Base-by-base conservation (phyloP, 257 asterid genomes). In the Forsythia viridissima region DNA sequence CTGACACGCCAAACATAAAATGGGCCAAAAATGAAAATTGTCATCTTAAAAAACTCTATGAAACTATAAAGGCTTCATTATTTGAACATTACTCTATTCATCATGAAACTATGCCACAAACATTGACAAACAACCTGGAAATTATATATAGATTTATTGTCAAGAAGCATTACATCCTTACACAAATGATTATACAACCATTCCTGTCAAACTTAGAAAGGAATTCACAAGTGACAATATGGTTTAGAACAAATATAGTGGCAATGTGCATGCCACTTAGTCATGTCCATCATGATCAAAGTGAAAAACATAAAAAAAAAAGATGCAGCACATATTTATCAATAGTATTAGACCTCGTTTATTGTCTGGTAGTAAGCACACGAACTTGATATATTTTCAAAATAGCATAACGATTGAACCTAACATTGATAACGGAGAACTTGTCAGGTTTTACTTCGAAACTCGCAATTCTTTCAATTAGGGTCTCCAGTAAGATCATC, bases 381-480 rank as follows among this genome's bases (percentile, higher is more conserved):
- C 59, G 59, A 68, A 80, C 61, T 67, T 34, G 48, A 65, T 73
- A 30, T 61, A 63, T 77, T 39, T 37, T 59, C 66, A 44, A 59
- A 75, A 65, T 46, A 80, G 57, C 76, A 67, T 20, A 72, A 55
- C 36, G 39, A 77, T 72, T 13, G 63, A 76, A 57, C 10, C 78
- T 82, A 77, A 95, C 99, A 97, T 96, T 91, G 85, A 96, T 92
- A 65, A 96, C 98, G 79, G 92, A 86, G 80, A 96, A 96, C 55
- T 97, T 89, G 70, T 96, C 98, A 16, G 88, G 91, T 83, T 91
- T 96, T 55, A 93, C 99, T 92, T 96, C 94, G 73, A 96, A 93
- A 0, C 83, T 86, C 42, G 94, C 94, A 30, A 96, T 89, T 79
- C 77, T 89, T 70, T 88, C 82, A 79, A 91, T 76, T 70, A 96